These are phyloP conservation scores for Penicillium freii DNA, from an alignment of 2,329 filamentous ascomycete genomes.

Conservation along the genomic window DNA sequence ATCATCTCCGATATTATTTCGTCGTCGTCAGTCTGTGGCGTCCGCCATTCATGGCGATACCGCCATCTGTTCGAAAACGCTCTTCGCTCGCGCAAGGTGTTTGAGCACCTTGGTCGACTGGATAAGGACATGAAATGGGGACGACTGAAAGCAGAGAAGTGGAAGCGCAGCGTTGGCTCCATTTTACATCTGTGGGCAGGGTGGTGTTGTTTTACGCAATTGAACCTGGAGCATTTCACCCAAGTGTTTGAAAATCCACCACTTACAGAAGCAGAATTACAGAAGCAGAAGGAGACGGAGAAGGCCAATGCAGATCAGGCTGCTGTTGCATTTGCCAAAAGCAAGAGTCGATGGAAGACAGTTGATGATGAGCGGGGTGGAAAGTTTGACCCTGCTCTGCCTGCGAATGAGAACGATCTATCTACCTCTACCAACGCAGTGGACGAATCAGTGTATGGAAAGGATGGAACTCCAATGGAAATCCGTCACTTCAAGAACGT, in stretches of 20 bases:
- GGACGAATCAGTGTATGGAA: neutral
- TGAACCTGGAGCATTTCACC: slow-evolving; percentile 69
- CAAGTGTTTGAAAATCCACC: slow-evolving; percentile 71
- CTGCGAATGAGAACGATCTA: slow-evolving; percentile 27
- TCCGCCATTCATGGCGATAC: slow-evolving; percentile 84
- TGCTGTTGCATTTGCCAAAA: slow-evolving; percentile 37
- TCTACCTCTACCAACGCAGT: slow-evolving; percentile 31
- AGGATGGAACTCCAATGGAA: slow-evolving; percentile 48
- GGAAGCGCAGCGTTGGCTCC: slow-evolving; percentile 71
- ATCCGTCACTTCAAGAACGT: slow-evolving; percentile 44
- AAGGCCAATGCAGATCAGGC: slow-evolving; percentile 43
- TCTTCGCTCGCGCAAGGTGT: slow-evolving; percentile 66
- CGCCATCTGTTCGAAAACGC: slow-evolving; percentile 74
- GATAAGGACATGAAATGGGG: slow-evolving; percentile 75
- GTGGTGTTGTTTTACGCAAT: slow-evolving; percentile 67
- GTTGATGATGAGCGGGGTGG: slow-evolving; percentile 43
- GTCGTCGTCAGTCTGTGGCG: slow-evolving; percentile 70
- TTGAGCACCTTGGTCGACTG: slow-evolving; percentile 71
- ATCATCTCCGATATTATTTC: slow-evolving; percentile 77
- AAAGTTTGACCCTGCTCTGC: slow-evolving; percentile 30
- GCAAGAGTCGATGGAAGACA: slow-evolving; percentile 48
- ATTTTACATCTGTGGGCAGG: slow-evolving; percentile 68
- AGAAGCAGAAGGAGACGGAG: slow-evolving; percentile 39
- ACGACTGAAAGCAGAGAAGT: slow-evolving; percentile 76
- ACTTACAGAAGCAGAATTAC: slow-evolving; percentile 47